phyloP scores from a whole-genome alignment of 1,284 basidiomycete species.

The Ceratobasidium papillatum region DNA sequence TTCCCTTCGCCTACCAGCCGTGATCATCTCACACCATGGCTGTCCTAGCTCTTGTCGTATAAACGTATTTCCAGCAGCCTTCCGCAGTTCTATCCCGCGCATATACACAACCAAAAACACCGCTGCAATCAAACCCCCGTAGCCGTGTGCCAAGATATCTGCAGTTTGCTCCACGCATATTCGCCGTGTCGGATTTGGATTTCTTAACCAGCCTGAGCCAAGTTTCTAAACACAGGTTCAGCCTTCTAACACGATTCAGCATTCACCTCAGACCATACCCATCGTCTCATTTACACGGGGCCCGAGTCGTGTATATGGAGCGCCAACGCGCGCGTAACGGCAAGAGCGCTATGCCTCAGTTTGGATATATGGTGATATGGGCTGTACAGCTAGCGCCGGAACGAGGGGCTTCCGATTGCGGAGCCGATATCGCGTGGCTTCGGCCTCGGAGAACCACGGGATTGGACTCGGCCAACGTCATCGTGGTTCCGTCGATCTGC shows the following conservation, averaged over 20 bases:
- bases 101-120: neutral
- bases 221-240: neutral
- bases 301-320: neutral
- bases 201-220: neutral
- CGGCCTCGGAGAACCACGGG: neutral
- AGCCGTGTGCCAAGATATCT: neutral
- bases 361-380: neutral
- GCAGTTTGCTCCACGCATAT: neutral
- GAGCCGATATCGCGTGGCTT: constrained; percentile 8
- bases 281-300: constrained; percentile 7
- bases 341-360: neutral
- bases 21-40: neutral
- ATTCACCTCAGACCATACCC: neutral
- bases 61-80: neutral
- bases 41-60: neutral
- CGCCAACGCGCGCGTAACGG: neutral
- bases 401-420: neutral
- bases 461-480: neutral
- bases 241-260: neutral
- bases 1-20: neutral
- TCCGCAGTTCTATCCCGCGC: neutral
- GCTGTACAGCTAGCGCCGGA: neutral
- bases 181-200: neutral
- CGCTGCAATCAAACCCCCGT: neutral
- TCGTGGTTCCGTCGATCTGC: neutral